Conservation (phyloP, 495 filamentous ascomycete species). For the Amorphotheca resinae region DNA sequence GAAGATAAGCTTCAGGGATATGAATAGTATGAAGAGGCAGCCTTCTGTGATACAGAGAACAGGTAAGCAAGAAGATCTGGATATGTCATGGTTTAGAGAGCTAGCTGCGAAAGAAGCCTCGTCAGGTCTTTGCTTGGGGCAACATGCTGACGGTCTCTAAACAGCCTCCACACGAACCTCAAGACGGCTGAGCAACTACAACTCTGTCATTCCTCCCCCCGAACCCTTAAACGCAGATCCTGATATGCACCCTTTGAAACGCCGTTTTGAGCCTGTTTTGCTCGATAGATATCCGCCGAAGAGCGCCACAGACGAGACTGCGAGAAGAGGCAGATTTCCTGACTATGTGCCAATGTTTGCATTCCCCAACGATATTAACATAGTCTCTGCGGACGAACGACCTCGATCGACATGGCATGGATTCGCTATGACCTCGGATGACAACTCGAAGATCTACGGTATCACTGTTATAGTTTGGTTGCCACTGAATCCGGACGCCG, state of each 20-base stretch:
- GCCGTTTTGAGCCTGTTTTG: conserved; percentile 86
- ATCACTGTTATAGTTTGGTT: conserved; percentile 90
- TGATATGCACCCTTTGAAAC: conserved; percentile 91
- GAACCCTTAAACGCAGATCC: conserved; percentile 79
- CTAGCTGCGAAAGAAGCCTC: background rate
- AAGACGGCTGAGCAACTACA: conserved; percentile 88
- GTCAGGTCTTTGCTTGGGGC: background rate
- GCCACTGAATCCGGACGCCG: conserved; percentile 66
- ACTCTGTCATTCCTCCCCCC: conserved; percentile 89
- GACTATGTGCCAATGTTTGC: conserved; percentile 99
- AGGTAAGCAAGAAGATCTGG: conserved; percentile 42
- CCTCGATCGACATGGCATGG: conserved; percentile 96
- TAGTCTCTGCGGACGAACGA: conserved; percentile 88
- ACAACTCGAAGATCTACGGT: conserved; percentile 83
- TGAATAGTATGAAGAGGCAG: conserved; percentile 90
- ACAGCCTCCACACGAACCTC: conserved; percentile 82
- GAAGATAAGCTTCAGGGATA: conserved; percentile 79
- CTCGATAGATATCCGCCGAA: conserved; percentile 87
- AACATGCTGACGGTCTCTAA: conserved; percentile 14
- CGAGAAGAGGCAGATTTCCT: conserved; percentile 76
- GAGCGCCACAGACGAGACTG: conserved; percentile 62
- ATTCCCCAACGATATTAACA: conserved; percentile 94
- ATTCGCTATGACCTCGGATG: conserved; percentile 91
- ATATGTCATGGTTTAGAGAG: no score
- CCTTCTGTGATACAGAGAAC: conserved; percentile 59